Base-by-base conservation (phyloP, 2,329 filamentous ascomycete genomes). In the Annulohypoxylon truncatum region DNA sequence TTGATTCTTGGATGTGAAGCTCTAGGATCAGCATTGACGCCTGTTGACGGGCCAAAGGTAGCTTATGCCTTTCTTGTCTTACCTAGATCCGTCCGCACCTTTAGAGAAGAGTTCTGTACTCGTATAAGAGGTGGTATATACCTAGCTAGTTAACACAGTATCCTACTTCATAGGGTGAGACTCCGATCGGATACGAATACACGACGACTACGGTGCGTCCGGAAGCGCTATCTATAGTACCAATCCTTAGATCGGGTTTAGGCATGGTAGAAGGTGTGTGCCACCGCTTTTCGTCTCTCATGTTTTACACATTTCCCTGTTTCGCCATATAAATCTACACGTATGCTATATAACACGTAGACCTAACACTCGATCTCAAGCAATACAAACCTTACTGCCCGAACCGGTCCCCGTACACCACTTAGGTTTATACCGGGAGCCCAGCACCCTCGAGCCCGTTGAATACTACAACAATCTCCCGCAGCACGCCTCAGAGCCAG, bases 381-480 rank as follows among this genome's bases (percentile, higher is more conserved):
- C 93, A 24, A 83, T 97, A 44, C 90, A 95, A 82, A 90, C 89
- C 26, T 85, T 98, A 74, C 92, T 98, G 64, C 94, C 95, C 15
- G 77, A 80, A 35, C 87, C 93, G 12, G 92, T 95, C 29, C 90
- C 94, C 5, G 88, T 97, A 69, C 94, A 98, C 82, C 95, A 98
- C 78, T 90, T 98, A 6, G 95, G 96, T 71, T 90, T 98, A 76
- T 98, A 95, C 85, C 93, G 94, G 76, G 94, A 97, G 78, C 93
- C 92, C 65, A 88, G 89, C 61, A 95, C 92, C 46, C 89, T 97
- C 61, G 89, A 93, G 74, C 93, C 94, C 2, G 94, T 97, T 63
- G 94, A 97, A 81, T 97, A 97, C 86, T 97, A 97, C 87, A 97
- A 97, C 84, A 97, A 97, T 80, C 89, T 97, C 18, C 94, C 94